Evolutionary conservation across 805 yeast genomes (phyloP).

Genomic region (Sungouiella blattae): DNA sequence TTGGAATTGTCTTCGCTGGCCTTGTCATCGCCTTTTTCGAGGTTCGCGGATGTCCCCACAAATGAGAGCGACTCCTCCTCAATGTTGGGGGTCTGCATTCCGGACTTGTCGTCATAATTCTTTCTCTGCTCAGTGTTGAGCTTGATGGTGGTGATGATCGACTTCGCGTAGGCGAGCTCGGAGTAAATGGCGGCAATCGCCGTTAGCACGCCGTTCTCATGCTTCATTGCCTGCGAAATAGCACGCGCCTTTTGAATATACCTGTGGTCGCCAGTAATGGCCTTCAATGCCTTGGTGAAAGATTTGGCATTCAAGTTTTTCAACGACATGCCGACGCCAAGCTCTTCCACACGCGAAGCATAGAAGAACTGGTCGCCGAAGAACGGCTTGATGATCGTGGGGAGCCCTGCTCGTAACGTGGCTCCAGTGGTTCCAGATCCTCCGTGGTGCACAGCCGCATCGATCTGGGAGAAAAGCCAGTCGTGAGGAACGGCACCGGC

Average conservation of each 20-base stretch:
- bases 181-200: slow-evolving; percentile 80
- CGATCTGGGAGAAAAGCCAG: slow-evolving; percentile 86
- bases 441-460: slow-evolving; percentile 96
- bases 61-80: slow-evolving; percentile 12
- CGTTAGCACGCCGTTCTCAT: slow-evolving; percentile 75
- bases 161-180: slow-evolving; percentile 73
- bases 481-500: slow-evolving; percentile 84
- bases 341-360: slow-evolving; percentile 81
- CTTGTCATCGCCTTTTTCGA: not conserved
- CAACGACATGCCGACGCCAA: slow-evolving; percentile 78
- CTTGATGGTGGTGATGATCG: slow-evolving; percentile 47
- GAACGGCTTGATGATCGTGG: slow-evolving; percentile 89
- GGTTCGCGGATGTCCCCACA: too few relatives aligned
- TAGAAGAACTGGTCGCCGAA: slow-evolving; percentile 96
- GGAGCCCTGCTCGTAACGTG: slow-evolving; percentile 76
- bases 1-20: too few relatives aligned
- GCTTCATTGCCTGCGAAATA: slow-evolving; percentile 58
- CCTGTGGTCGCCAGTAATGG: slow-evolving; percentile 62
- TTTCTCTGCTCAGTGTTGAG: slow-evolving; percentile 26
- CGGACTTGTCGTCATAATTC: slow-evolving; percentile 20
- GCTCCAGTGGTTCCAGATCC: slow-evolving; percentile 98
- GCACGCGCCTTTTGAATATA: slow-evolving; percentile 64
- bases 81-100: slow-evolving; percentile 25
- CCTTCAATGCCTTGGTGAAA: slow-evolving; percentile 64
- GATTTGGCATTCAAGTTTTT: slow-evolving; percentile 62